These are phyloP conservation scores for Saksenaea oblongispora DNA, from an alignment of 371 early-diverging fungal genomes.

Conservation along the genomic window DNA sequence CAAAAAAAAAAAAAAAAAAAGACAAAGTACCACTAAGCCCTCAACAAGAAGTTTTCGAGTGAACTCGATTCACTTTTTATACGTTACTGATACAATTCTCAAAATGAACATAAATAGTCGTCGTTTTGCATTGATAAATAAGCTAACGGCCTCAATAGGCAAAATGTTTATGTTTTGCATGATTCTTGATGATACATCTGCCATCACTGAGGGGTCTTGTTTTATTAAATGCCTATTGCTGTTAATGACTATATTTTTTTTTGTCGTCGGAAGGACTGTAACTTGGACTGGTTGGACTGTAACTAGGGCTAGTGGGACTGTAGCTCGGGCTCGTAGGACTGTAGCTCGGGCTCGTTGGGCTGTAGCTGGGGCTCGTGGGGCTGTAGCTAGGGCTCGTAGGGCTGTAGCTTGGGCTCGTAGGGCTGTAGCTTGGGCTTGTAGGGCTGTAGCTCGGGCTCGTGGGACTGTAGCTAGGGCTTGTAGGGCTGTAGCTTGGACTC, in stretches of 20 bases:
- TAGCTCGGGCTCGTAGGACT: conserved; percentile 67
- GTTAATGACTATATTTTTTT: conserved; percentile 9
- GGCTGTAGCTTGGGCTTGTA: conserved; percentile 55
- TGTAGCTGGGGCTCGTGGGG: conserved; percentile 69
- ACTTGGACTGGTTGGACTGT: conserved; percentile 79
- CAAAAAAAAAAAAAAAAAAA: too few species aligned
- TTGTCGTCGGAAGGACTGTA: conserved; percentile 60
- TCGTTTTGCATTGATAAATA: too few species aligned
- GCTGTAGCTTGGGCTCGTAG: conserved; percentile 52
- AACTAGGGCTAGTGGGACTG: conserved; percentile 63
- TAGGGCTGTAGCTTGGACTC: conserved; percentile 71
- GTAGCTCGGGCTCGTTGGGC: conserved; percentile 68
- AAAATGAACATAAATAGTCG: too few species aligned
- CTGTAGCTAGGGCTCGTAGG: conserved; percentile 64
- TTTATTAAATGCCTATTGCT: conserved; percentile 4
- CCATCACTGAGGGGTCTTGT: not conserved
- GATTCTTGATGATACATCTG: not conserved
- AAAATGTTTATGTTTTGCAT: not conserved
- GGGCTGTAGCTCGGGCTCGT: conserved; percentile 79
- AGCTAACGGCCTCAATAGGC: not conserved
- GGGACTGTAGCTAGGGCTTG: conserved; percentile 73
- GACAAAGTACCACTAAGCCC: too few species aligned
- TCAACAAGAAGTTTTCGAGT: too few species aligned
- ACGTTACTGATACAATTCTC: too few species aligned
- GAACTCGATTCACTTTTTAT: too few species aligned